Evolutionary conservation across 441 rosid genomes (phyloP).

Genomic region (Gossypium gossypioides): DNA sequence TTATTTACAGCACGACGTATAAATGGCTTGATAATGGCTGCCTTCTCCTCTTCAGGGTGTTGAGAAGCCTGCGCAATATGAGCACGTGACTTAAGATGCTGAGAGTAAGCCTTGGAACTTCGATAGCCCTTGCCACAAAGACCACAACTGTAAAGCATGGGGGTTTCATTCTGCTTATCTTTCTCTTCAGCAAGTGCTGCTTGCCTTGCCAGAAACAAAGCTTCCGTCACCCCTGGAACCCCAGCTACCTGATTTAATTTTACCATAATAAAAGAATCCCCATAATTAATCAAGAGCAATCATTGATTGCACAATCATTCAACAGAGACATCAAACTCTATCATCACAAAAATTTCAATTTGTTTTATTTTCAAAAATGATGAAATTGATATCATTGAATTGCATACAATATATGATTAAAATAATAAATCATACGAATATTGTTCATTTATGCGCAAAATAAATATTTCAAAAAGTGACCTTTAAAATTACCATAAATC

Average conservation of each 20-base stretch:
- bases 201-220: conserved; percentile 66
- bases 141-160: conserved; percentile 69
- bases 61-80: conserved; percentile 55
- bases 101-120: conserved; percentile 70
- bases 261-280: background rate
- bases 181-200: conserved; percentile 56
- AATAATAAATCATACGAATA: background rate
- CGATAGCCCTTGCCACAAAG: conserved; percentile 65
- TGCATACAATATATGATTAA: background rate
- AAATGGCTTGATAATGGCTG: conserved; percentile 47
- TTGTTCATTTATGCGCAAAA: background rate
- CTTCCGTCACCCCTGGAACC: conserved; percentile 93
- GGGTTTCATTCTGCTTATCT: conserved; percentile 39
- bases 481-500: too few species aligned
- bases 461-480: background rate
- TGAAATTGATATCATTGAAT: background rate
- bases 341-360: background rate
- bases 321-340: background rate
- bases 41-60: conserved; percentile 32
- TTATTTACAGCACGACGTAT: conserved; percentile 32
- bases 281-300: background rate
- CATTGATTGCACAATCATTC: background rate
- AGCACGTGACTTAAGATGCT: conserved; percentile 67
- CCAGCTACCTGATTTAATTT: conserved; percentile 60
- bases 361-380: background rate